These are phyloP conservation scores for Solioccasus polychromus DNA, from an alignment of 768 basidiomycete genomes.

Conservation along the genomic window DNA sequence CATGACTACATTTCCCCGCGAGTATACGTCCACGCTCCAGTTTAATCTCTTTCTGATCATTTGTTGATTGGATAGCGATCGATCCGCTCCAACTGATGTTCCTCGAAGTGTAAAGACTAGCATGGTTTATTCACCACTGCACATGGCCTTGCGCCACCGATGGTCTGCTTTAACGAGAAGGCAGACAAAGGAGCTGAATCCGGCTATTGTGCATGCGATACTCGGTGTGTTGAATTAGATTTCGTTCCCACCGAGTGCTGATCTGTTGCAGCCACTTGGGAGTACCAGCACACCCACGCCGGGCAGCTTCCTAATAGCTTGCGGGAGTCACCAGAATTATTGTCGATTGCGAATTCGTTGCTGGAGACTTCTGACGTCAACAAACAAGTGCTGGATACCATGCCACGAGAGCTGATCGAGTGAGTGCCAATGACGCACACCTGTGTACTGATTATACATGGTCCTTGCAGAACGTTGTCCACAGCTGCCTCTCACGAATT, in stretches of 20 bases:
- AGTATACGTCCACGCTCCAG: slow-evolving; percentile 31
- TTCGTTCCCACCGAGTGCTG: slow-evolving; percentile 4
- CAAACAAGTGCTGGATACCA: slow-evolving; percentile 54
- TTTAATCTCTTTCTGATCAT: slow-evolving; percentile 10
- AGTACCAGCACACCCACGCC: slow-evolving; percentile 63
- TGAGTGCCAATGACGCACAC: slow-evolving; percentile 31
- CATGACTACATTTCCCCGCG: slow-evolving; percentile 88
- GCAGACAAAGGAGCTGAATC: slow-evolving; percentile 83
- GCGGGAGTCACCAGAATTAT: slow-evolving; percentile 52
- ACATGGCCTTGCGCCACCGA: slow-evolving; percentile 58
- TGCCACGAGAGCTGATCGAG: slow-evolving; percentile 64
- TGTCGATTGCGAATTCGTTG: slow-evolving; percentile 60
- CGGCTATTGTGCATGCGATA: slow-evolving; percentile 65
- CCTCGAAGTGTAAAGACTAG: slow-evolving; percentile 59
- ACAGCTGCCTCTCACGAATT: slow-evolving; percentile 80
- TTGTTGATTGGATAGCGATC: slow-evolving; percentile 45
- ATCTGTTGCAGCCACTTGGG: slow-evolving; percentile 69
- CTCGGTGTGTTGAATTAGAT: slow-evolving; percentile 49
- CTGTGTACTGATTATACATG: no score
- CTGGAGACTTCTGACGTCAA: slow-evolving; percentile 66
- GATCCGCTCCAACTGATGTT: slow-evolving; percentile 55
- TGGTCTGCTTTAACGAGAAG: slow-evolving; percentile 71
- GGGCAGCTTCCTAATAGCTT: slow-evolving; percentile 54
- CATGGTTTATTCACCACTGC: slow-evolving; percentile 63
- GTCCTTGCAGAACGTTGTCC: slow-evolving; percentile 54